Percentiles rank a stretch among this genome's conserved stretches.
phyloP scores from a whole-genome alignment of 345 rosid species.

The Syzygium grande region DNA sequence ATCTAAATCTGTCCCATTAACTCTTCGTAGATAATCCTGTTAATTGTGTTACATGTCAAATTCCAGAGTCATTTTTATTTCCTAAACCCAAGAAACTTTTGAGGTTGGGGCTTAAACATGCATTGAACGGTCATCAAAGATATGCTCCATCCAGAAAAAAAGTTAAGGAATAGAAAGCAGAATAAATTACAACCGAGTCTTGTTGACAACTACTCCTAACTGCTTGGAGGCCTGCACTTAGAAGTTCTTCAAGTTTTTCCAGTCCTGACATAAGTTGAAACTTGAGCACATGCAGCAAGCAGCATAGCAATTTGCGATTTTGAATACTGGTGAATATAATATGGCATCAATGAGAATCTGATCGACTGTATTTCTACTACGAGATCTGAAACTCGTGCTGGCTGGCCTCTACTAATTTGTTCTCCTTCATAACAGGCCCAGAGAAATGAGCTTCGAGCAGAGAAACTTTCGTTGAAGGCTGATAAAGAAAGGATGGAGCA shows the following conservation, averaged over 20 bases:
- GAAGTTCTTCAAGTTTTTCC: not conserved
- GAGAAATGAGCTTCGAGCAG: conserved; percentile 78
- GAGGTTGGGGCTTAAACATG: not conserved
- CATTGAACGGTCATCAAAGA: not conserved
- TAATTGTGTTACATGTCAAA: too few species aligned
- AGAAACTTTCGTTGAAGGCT: conserved; percentile 60
- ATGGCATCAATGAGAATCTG: not conserved
- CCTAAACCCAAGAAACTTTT: not conserved
- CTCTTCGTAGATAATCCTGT: too few species aligned
- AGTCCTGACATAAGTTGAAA: not conserved
- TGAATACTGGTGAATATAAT: not conserved
- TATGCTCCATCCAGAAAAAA: not conserved
- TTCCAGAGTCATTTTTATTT: too few species aligned
- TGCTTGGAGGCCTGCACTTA: not conserved
- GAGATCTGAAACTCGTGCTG: not conserved
- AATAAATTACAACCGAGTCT: not conserved
- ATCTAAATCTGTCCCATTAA: too few species aligned
- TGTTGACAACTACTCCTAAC: not conserved
- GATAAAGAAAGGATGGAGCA: conserved; percentile 73
- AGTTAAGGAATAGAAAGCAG: not conserved
- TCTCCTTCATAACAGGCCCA: conserved; percentile 35
- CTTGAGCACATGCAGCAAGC: not conserved
- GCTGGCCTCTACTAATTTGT: not conserved
- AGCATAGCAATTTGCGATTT: not conserved
- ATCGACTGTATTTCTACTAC: not conserved